Evolutionary conservation across 495 filamentous ascomycete species (phyloP).

Genomic region (Hypoxylon lenormandii): DNA sequence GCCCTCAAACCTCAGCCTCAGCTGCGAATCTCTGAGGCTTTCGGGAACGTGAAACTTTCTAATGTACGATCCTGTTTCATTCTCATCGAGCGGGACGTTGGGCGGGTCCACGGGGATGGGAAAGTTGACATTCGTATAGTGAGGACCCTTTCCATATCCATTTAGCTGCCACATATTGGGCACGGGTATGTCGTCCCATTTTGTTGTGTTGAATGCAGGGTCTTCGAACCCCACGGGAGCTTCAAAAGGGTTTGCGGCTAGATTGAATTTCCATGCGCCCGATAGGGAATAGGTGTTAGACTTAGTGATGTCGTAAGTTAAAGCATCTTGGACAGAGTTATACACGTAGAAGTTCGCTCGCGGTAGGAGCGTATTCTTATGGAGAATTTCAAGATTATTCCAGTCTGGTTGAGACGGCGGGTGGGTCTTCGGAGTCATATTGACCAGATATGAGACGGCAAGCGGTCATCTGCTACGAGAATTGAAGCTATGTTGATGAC

Average conservation of each 20-base stretch:
- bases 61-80: constrained; percentile 73
- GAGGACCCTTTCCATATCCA: constrained; percentile 67
- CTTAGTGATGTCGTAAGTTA: constrained; percentile 45
- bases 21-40: constrained; percentile 54
- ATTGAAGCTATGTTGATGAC: too few relatives aligned
- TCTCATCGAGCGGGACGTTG: constrained; percentile 65
- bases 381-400: constrained; percentile 61
- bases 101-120: constrained; percentile 72
- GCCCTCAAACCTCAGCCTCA: constrained; percentile 73
- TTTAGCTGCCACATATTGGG: constrained; percentile 76
- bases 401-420: constrained; percentile 56
- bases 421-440: constrained; percentile 34
- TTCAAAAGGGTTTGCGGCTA: constrained; percentile 61
- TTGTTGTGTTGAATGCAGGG: constrained; percentile 38
- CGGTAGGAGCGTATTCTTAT: constrained; percentile 63
- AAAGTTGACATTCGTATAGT: constrained; percentile 72
- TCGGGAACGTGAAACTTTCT: constrained; percentile 65
- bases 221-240: constrained; percentile 55
- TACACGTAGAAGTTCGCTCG: constrained; percentile 65
- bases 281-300: constrained; percentile 59
- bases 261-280: constrained; percentile 71
- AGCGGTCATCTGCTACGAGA: background rate
- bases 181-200: constrained; percentile 67
- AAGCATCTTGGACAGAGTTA: constrained; percentile 40
- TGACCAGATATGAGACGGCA: background rate